Percentiles rank a stretch among this genome's conserved stretches.
phyloP scores from a whole-genome alignment of 441 rosid genomes.

The Euphorbia schlechtendalii region DNA sequence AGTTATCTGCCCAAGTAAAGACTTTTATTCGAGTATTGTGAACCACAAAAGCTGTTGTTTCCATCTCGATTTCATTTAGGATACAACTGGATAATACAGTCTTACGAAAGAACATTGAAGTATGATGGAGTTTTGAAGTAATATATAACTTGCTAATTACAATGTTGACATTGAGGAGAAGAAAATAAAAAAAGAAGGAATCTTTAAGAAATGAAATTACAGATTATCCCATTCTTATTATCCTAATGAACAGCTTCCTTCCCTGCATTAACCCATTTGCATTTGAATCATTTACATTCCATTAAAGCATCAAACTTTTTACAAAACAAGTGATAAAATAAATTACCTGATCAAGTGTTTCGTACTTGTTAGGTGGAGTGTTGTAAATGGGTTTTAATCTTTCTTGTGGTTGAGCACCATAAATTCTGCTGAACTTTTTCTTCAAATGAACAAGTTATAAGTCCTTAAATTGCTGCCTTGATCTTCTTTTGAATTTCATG shows the following conservation, averaged over 20 bases:
- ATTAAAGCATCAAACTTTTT: neutral
- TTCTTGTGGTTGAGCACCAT: constrained; percentile 72
- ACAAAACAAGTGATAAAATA: neutral
- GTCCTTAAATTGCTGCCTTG: constrained; percentile 59
- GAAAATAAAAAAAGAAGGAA: neutral
- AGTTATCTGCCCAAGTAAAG: too few species aligned
- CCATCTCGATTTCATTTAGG: neutral
- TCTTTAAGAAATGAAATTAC: constrained; percentile 25
- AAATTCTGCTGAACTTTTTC: constrained; percentile 70
- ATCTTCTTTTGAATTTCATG: constrained; percentile 61
- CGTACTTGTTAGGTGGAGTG: constrained; percentile 83
- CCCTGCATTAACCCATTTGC: constrained; percentile 36
- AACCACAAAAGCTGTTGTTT: too few species aligned
- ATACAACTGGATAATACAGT: neutral
- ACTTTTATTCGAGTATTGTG: neutral
- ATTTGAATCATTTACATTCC: neutral
- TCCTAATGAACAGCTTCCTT: constrained; percentile 68
- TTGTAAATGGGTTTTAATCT: constrained; percentile 61
- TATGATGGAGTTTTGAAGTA: neutral
- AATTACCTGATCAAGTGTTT: constrained; percentile 87
- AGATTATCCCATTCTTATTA: constrained; percentile 75
- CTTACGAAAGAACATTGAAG: neutral
- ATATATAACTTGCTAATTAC: neutral
- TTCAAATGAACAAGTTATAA: constrained; percentile 57
- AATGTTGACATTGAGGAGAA: neutral